Conservation (phyloP, 306 rosid genomes). For the Vigna hirtella region DNA sequence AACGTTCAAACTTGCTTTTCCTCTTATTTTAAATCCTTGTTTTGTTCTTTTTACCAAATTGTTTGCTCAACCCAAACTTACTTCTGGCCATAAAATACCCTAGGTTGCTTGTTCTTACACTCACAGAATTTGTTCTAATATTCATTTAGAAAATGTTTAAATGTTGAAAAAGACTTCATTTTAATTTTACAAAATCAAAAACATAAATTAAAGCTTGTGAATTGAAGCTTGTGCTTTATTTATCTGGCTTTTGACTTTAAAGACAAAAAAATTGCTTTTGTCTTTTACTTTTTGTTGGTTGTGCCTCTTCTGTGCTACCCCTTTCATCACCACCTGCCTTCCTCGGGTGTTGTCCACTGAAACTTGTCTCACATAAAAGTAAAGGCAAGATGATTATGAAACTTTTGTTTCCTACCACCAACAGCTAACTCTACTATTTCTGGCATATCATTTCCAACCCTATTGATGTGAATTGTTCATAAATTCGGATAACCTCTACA, state of each 20-base stretch:
- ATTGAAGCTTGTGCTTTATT: not conserved
- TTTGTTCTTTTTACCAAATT: not conserved
- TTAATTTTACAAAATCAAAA: not conserved
- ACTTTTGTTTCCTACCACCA: not conserved
- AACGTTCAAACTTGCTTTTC: not conserved
- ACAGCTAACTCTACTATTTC: constrained; percentile 3
- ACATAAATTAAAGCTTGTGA: not conserved
- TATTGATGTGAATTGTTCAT: not conserved
- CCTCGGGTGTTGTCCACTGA: constrained; percentile 30
- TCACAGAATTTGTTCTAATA: not conserved
- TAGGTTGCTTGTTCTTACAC: not conserved
- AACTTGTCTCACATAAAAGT: constrained; percentile 29
- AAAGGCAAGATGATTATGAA: constrained; percentile 28
- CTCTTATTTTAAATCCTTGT: not conserved
- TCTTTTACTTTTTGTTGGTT: constrained; percentile 38
- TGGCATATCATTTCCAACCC: not conserved
- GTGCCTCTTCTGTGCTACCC: constrained; percentile 26
- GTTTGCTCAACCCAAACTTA: not conserved
- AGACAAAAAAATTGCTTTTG: constrained; percentile 25
- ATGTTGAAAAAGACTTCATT: not conserved
- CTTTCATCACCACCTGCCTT: constrained; percentile 24
- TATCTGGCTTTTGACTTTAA: constrained; percentile 26
- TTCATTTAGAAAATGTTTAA: not conserved
- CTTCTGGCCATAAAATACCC: too few species aligned
- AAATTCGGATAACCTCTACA: not conserved